A percentile compares a stretch with the other conserved stretches of the same genome.
phyloP scores from a whole-genome alignment of 1,284 basidiomycete species.

The Hypsizygus ulmarius region DNA sequence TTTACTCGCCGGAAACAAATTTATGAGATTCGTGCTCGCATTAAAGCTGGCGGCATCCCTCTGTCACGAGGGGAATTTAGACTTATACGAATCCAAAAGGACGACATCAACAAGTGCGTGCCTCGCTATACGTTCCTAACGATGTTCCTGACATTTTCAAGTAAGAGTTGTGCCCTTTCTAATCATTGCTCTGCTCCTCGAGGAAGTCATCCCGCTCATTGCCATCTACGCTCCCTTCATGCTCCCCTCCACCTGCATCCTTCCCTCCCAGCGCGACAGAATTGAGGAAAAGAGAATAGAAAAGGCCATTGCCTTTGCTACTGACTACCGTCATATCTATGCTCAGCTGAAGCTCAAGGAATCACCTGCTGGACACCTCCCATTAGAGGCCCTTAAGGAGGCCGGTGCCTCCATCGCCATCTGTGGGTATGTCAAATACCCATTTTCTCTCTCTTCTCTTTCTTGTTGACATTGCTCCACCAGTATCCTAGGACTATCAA shows the following conservation, averaged over 20 bases:
- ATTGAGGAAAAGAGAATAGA: constrained; percentile 63
- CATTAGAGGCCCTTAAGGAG: constrained; percentile 30
- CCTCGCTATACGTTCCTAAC: neutral
- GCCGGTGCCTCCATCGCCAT: constrained; percentile 32
- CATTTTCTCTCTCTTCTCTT: constrained; percentile 5
- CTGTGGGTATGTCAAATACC: constrained; percentile 37
- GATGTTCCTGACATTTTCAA: constrained; percentile 1
- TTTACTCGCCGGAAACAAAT: constrained; percentile 56
- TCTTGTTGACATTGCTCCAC: constrained; percentile 4
- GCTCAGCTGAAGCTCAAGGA: constrained; percentile 31
- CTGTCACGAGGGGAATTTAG: constrained; percentile 64
- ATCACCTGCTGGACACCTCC: constrained; percentile 29
- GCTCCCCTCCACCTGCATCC: constrained; percentile 83
- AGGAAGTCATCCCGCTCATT: constrained; percentile 82
- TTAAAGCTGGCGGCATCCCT: constrained; percentile 52
- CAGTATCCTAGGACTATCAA: constrained; percentile 59
- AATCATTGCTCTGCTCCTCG: constrained; percentile 70
- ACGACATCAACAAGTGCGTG: constrained; percentile 67
- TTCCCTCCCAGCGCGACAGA: constrained; percentile 78
- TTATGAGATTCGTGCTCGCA: constrained; percentile 50
- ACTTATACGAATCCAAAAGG: constrained; percentile 60
- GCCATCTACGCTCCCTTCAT: constrained; percentile 84
- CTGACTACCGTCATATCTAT: constrained; percentile 34
- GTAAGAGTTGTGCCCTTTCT: constrained; percentile 78
- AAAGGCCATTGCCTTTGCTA: constrained; percentile 37